A percentile compares a stretch with the other conserved stretches of the same genome.
phyloP scores from a whole-genome alignment of 306 rosid genomes.

The Benincasa hispida region DNA sequence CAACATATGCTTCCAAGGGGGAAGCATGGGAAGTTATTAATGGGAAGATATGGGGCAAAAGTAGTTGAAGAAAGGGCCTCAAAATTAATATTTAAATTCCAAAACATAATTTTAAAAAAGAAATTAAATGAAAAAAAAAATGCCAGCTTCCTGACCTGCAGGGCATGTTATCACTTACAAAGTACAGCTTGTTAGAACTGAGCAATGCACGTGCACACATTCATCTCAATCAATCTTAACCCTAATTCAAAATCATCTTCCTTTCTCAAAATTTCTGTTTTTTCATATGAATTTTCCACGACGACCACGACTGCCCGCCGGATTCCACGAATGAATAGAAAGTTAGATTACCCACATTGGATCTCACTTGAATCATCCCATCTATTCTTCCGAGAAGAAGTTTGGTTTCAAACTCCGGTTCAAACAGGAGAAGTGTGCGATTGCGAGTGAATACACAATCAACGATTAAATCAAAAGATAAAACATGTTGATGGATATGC shows the following conservation, averaged over 20 bases:
- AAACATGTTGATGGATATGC: no score
- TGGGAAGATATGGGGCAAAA: constrained; percentile 35
- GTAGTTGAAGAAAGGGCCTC: constrained; percentile 12
- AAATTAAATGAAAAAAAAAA: neutral
- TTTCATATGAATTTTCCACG: neutral
- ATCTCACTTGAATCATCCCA: neutral
- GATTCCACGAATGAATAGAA: neutral
- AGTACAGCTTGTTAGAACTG: constrained; percentile 1
- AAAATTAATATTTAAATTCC: neutral
- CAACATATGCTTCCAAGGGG: constrained; percentile 41
- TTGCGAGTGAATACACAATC: no score
- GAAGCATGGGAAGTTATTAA: constrained; percentile 69
- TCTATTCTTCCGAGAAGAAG: neutral
- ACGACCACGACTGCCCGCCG: neutral
- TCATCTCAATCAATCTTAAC: neutral
- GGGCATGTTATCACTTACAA: constrained; percentile 2
- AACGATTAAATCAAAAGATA: no score
- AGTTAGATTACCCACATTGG: neutral
- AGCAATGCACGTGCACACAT: neutral
- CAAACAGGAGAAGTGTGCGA: neutral
- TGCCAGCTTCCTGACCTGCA: constrained; percentile 4
- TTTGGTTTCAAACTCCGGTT: neutral
- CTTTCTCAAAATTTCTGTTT: neutral
- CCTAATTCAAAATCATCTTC: neutral
- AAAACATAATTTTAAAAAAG: neutral